Evolutionary conservation across 2,329 filamentous ascomycete species (phyloP).

Genomic region (Cladosporium sp.): DNA sequence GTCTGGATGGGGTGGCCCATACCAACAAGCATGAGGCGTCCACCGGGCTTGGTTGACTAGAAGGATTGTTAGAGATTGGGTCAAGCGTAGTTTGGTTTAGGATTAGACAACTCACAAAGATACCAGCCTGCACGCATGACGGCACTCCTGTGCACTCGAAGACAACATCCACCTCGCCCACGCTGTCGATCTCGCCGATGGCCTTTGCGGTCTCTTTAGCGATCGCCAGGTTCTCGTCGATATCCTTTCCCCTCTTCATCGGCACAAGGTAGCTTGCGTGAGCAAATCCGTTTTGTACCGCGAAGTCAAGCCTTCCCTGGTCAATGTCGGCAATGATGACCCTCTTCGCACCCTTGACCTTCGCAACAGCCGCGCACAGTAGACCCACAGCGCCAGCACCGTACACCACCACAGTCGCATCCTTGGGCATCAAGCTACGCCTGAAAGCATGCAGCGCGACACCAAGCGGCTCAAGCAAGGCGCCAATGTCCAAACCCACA

Average conservation of each 20-base stretch:
- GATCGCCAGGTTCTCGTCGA: constrained; percentile 57
- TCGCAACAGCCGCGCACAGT: constrained; percentile 59
- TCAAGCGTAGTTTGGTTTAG: no score
- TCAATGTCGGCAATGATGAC: constrained; percentile 66
- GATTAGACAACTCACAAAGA: constrained; percentile 57
- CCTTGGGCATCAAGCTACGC: constrained; percentile 51
- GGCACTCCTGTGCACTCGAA: constrained; percentile 81
- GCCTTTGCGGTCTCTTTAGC: constrained; percentile 53
- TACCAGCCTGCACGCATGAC: constrained; percentile 71
- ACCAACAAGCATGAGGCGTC: constrained; percentile 73
- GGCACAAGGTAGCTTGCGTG: constrained; percentile 49
- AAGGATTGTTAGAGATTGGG: not conserved
- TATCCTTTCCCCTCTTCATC: constrained; percentile 48
- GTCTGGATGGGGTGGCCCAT: constrained; percentile 80
- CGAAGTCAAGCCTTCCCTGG: constrained; percentile 57
- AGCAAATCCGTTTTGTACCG: constrained; percentile 53
- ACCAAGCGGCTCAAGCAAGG: constrained; percentile 61
- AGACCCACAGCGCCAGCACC: constrained; percentile 64
- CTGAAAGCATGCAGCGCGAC: constrained; percentile 63
- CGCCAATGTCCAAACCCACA: constrained; percentile 58
- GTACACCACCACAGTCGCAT: constrained; percentile 58
- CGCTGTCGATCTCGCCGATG: constrained; percentile 42
- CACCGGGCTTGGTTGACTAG: constrained; percentile 52
- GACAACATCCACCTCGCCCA: constrained; percentile 65
- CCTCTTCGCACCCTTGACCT: constrained; percentile 54